phyloP scores from a whole-genome alignment of 1,284 basidiomycete species.

The Malassezia nana region DNA sequence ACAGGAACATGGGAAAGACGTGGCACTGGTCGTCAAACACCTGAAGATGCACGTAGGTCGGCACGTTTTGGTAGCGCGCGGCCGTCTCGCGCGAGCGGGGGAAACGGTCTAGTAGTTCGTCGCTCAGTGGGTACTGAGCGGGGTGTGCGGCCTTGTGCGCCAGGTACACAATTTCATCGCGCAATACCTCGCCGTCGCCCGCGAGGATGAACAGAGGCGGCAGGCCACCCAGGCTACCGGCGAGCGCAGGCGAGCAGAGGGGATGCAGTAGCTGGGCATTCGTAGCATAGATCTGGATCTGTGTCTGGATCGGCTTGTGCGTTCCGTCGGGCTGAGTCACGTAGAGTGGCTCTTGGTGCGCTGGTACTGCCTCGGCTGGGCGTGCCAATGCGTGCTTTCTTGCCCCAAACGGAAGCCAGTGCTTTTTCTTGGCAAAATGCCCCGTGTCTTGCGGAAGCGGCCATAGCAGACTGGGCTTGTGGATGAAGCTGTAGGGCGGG shows the following conservation, averaged over 20 bases:
- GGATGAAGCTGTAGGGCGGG: slow-evolving; percentile 49
- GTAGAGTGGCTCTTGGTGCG: background rate
- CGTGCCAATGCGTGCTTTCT: background rate
- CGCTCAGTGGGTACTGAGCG: slow-evolving; percentile 59
- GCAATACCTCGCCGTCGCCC: slow-evolving; percentile 78
- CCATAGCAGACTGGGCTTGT: slow-evolving; percentile 46
- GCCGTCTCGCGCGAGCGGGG: slow-evolving; percentile 48
- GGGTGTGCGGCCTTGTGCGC: slow-evolving; percentile 88
- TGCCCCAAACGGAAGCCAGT: background rate
- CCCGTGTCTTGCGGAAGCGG: slow-evolving; percentile 21
- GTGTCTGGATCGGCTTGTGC: slow-evolving; percentile 43
- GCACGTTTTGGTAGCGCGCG: slow-evolving; percentile 51
- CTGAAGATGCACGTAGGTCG: slow-evolving; percentile 85
- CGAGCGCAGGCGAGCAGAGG: slow-evolving; percentile 65
- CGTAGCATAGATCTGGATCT: slow-evolving; percentile 79
- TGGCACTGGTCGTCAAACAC: slow-evolving; percentile 52
- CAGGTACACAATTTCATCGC: slow-evolving; percentile 71
- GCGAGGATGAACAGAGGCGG: slow-evolving; percentile 72
- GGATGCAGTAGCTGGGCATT: slow-evolving; percentile 77
- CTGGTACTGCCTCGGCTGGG: background rate
- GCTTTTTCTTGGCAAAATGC: background rate
- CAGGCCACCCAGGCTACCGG: slow-evolving; percentile 74
- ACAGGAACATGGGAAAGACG: slow-evolving; percentile 50
- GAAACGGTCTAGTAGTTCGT: slow-evolving; percentile 54
- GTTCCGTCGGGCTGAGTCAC: background rate